Percentiles rank a stretch among this genome's conserved stretches.
These are phyloP conservation scores for Boletus fagicola DNA, from an alignment of 768 basidiomycete species.

Conservation along the genomic window DNA sequence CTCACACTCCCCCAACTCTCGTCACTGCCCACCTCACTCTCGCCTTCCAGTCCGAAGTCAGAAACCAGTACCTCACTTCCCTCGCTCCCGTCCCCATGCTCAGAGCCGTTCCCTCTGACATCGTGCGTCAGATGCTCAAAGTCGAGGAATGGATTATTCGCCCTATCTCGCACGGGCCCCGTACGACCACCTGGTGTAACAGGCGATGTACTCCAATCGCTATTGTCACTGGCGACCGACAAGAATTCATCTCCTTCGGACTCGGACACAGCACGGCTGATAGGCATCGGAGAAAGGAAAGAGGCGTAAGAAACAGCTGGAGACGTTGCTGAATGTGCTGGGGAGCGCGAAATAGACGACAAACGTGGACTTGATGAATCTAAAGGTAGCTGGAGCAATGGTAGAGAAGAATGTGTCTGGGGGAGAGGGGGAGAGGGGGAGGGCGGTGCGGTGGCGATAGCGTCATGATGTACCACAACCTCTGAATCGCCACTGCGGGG, in stretches of 20 bases:
- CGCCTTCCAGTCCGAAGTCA: constrained; percentile 10
- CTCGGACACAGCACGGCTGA: constrained; percentile 17
- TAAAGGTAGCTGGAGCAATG: constrained; percentile 18
- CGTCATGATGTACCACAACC: constrained; percentile 7
- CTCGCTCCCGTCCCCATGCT: constrained; percentile 14
- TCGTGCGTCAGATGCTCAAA: constrained; percentile 16
- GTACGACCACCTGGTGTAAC: background rate
- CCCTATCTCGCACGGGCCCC: constrained; percentile 5
- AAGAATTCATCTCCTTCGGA: constrained; percentile 28
- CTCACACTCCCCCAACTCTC: constrained; percentile 29
- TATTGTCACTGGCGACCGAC: constrained; percentile 22
- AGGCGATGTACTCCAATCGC: constrained; percentile 12
- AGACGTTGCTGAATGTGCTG: constrained; percentile 7
- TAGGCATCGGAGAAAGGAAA: constrained; percentile 25
- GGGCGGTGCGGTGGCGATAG: background rate
- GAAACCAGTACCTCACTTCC: constrained; percentile 20
- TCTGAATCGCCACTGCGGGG: constrained; percentile 19
- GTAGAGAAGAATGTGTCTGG: background rate
- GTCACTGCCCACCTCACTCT: constrained; percentile 23
- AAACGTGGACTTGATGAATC: background rate
- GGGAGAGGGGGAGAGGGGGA: background rate
- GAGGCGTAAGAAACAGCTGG: constrained; percentile 23
- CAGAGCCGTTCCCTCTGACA: background rate
- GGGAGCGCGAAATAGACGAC: constrained; percentile 8
- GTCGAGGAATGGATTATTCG: constrained; percentile 25